A percentile compares a stretch with the other conserved stretches of the same genome.
Evolutionary conservation across 2,329 filamentous ascomycete genomes (phyloP).

Genomic region (Dactylellina parvicollis): DNA sequence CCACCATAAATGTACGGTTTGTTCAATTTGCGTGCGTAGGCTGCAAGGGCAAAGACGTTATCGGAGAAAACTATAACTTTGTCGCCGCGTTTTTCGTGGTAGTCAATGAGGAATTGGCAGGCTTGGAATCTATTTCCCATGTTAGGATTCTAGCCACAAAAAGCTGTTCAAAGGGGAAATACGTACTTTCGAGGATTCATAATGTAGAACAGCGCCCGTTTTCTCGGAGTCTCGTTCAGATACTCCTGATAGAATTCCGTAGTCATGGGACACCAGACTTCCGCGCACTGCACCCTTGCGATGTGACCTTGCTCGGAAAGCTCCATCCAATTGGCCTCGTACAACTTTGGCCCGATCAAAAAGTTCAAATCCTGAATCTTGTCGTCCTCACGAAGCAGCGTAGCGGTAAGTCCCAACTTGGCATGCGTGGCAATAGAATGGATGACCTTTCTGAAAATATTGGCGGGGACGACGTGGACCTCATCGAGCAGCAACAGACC

Average conservation of each 20-base stretch:
- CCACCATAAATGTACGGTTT: constrained; percentile 93
- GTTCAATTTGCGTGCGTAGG: constrained; percentile 82
- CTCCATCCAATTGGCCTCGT: constrained; percentile 99
- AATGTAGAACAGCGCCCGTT: constrained; percentile 79
- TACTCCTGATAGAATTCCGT: constrained; percentile 98
- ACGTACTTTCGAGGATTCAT: constrained; percentile 92
- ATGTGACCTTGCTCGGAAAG: constrained; percentile 96
- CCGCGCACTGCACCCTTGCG: constrained; percentile 94
- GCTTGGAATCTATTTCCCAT: constrained; percentile 72
- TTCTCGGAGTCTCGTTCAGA: constrained; percentile 72
- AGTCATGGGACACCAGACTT: constrained; percentile 99
- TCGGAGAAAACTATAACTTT: constrained; percentile 99
- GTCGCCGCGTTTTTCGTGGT: constrained; percentile 91
- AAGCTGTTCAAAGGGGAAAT: not conserved
- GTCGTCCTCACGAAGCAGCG: constrained; percentile 92
- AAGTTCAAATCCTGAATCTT: constrained; percentile 98
- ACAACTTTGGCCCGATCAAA: constrained; percentile 94
- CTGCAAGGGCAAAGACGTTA: constrained; percentile 90
- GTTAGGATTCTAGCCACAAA: not conserved
- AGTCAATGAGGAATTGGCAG: constrained; percentile 97
- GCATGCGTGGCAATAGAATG: constrained; percentile 92
- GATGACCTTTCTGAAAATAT: constrained; percentile 94
- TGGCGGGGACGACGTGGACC: constrained; percentile 95
- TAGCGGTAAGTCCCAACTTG: constrained; percentile 93
- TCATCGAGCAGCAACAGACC: constrained; percentile 96